Evolutionary conservation across 768 basidiomycete species (phyloP), one percentile per base, ranked within the genome.

Genomic region (Boletus rubropictus): DNA sequence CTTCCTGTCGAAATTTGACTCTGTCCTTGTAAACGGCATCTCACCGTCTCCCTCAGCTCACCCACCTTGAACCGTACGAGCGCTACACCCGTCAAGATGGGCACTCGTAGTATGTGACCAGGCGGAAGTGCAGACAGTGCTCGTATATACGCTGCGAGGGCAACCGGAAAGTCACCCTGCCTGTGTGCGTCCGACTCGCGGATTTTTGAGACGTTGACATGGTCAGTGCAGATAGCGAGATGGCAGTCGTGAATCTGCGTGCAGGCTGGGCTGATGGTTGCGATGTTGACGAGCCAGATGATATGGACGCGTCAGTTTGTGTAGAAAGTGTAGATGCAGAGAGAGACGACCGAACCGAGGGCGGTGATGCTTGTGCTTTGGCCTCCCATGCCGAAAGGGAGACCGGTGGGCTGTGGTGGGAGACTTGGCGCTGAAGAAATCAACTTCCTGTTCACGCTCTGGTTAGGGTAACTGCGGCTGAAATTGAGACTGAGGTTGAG

Each of bases 131-230:
- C 60, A 4, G 72, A 70, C 47, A 97, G 79, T 0, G 90, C 92
- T 2, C 69, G 62, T 6, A 80, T 73, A 66, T 96, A 98, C 0
- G 86, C 71, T 2, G 74, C 64, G 34, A 85, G 82, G 8, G 95
- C 90, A 27, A 85, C 82, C 9, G 80, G 80, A 66, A 86, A 96
- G 44, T 87, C 85, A 1, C 95, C 95, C 8, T 96, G 83, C 64
- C 91, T 96, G 78, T 89, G 94, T 55, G 81, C 76, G 18, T 81
- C 81, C 12, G 85, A 84, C 90, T 94, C 0, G 69, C 65, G 0
- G 77, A 66, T 58, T 89, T 92, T 59, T 86, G 79, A 24, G 73
- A 61, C 2, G 69, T 60, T 0, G 82, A 81, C 2, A 70, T 50
- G 15, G 78, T 57, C 6, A 91, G 65, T 7, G 73, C 68, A 7